Evolutionary conservation across 345 rosid genomes (phyloP).

Genomic region (Pistacia atlantica): DNA sequence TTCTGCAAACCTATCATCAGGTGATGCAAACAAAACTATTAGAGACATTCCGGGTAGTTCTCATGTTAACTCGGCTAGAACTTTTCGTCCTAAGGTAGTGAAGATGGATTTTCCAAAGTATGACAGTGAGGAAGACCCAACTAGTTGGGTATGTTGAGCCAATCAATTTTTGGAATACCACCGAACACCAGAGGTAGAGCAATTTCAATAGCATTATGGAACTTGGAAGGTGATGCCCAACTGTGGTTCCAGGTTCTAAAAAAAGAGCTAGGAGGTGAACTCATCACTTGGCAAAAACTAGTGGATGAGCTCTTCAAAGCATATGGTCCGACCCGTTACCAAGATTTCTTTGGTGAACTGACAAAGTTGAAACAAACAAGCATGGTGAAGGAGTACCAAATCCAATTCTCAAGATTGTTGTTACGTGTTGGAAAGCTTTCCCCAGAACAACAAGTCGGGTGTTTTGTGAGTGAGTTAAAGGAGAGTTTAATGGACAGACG

Average conservation of each 20-base stretch:
- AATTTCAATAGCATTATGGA: background rate
- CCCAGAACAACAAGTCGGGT: background rate
- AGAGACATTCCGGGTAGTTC: no score
- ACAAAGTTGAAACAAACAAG: slow-evolving; percentile 1
- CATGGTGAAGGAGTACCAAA: background rate
- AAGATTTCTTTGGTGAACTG: slow-evolving; percentile 8
- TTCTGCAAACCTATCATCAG: no score
- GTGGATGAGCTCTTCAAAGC: background rate
- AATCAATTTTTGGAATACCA: background rate
- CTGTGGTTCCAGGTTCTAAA: background rate
- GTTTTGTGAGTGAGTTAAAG: background rate
- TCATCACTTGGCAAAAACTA: background rate
- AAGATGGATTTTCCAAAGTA: no score
- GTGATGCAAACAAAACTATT: no score
- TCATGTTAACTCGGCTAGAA: no score
- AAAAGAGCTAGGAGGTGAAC: background rate
- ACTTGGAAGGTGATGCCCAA: background rate
- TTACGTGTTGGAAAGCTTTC: background rate
- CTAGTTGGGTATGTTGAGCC: no score
- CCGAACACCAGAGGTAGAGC: background rate
- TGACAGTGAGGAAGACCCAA: background rate
- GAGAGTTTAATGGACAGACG: background rate
- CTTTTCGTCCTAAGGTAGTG: no score
- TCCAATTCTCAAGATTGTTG: background rate
- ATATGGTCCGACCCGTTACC: slow-evolving; percentile 5